A percentile compares a stretch with the other conserved stretches of the same genome.
Conservation (phyloP, 2,329 filamentous ascomycete genomes). For the Fusarium floridanum region DNA sequence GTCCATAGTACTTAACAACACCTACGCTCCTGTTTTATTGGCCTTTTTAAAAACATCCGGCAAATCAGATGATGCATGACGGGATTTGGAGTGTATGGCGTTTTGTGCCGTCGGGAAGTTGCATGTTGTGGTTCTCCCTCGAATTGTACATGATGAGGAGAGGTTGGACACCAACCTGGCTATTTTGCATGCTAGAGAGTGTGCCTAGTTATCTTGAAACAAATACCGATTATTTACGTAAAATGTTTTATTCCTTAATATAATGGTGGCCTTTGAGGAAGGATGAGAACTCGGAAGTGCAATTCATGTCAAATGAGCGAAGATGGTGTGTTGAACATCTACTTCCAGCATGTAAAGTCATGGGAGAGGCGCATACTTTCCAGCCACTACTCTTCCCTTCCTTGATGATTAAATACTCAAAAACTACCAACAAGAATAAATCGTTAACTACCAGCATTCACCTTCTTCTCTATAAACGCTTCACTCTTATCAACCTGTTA, state of each 20-base stretch:
- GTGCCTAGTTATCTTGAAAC: background rate
- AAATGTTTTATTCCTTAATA: background rate
- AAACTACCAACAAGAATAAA: background rate
- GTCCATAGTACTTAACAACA: background rate
- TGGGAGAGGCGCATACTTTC: background rate
- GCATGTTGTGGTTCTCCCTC: background rate
- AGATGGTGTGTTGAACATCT: background rate
- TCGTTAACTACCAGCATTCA: background rate
- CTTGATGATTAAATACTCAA: too few species aligned
- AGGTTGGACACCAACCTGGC: background rate
- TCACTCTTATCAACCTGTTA: too few species aligned
- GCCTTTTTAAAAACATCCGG: background rate
- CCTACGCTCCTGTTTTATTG: background rate
- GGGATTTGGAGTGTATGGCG: background rate
- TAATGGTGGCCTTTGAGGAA: background rate
- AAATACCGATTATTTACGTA: background rate
- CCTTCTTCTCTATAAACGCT: background rate
- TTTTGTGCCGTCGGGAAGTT: background rate
- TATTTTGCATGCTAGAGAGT: background rate
- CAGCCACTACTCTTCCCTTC: background rate
- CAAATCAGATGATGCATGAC: background rate
- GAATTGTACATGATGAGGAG: background rate
- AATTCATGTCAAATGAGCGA: background rate
- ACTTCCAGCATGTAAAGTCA: background rate
- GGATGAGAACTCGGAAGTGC: too few species aligned